Evolutionary conservation across 176 grass and related monocot species (phyloP).

Genomic region (Themeda triandra): DNA sequence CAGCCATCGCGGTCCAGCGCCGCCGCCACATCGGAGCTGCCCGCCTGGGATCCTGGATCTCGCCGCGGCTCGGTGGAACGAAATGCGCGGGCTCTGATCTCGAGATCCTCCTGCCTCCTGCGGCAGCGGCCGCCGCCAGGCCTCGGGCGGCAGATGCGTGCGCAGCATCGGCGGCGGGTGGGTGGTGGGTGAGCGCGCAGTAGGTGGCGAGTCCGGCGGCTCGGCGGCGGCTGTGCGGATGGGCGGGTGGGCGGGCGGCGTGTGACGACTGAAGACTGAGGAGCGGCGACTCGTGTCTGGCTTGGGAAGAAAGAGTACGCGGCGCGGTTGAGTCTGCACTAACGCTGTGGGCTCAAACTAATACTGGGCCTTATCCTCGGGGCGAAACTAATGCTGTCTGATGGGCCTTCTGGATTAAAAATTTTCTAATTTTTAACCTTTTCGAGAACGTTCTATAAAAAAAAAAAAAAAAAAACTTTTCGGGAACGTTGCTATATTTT

Average conservation of each 20-base stretch:
- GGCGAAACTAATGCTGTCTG: too few relatives aligned
- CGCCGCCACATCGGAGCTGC: not conserved
- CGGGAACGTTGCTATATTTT: too few relatives aligned
- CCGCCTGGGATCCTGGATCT: not conserved
- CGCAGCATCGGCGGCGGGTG: not conserved
- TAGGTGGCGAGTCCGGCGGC: not conserved
- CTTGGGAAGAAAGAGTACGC: not conserved
- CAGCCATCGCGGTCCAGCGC: not conserved
- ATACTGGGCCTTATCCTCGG: too few relatives aligned
- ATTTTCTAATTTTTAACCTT: too few relatives aligned
- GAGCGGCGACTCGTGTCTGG: not conserved
- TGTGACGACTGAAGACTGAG: not conserved
- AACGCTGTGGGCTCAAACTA: too few relatives aligned
- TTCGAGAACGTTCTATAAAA: too few relatives aligned
- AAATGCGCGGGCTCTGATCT: not conserved
- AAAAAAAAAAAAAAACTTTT: too few relatives aligned
- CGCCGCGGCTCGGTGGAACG: not conserved
- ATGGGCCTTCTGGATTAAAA: too few relatives aligned
- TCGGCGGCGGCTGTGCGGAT: too few relatives aligned
- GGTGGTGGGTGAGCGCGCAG: too few relatives aligned
- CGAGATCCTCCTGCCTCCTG: not conserved
- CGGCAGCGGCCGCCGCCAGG: not conserved
- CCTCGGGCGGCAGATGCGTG: not conserved
- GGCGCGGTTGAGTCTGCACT: too few relatives aligned
- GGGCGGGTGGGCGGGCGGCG: too few relatives aligned